A percentile compares a stretch with the other conserved stretches of the same genome.
Evolutionary conservation across 768 basidiomycete genomes (phyloP).

Genomic region (Albatrellus ellisii): DNA sequence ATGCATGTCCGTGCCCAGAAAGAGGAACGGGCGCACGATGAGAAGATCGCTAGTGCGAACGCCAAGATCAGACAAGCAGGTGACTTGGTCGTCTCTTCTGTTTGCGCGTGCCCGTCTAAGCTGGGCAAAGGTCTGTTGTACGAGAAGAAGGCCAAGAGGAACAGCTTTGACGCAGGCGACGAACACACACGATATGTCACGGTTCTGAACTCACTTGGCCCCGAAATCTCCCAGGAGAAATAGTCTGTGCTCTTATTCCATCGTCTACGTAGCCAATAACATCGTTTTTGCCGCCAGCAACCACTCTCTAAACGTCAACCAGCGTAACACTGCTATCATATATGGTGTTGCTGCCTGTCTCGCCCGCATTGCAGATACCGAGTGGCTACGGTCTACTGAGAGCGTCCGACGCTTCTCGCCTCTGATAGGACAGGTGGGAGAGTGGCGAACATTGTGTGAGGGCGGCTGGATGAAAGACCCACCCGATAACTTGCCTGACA

Average conservation of each 20-base stretch:
- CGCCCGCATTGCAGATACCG: slow-evolving; percentile 62
- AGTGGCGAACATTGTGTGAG: slow-evolving; percentile 66
- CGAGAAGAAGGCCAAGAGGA: slow-evolving; percentile 75
- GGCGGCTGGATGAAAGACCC: slow-evolving; percentile 50
- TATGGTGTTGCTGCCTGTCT: slow-evolving; percentile 52
- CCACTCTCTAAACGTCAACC: slow-evolving; percentile 48
- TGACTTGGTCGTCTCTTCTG: slow-evolving; percentile 13
- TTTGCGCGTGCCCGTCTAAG: background rate
- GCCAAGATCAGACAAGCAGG: slow-evolving; percentile 69
- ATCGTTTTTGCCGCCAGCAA: slow-evolving; percentile 31
- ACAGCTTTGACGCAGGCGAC: slow-evolving; percentile 47
- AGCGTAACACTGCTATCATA: slow-evolving; percentile 44
- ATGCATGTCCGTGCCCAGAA: slow-evolving; percentile 33
- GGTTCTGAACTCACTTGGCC: slow-evolving; percentile 55
- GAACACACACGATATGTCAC: slow-evolving; percentile 72
- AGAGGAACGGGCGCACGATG: slow-evolving; percentile 71
- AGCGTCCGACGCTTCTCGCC: slow-evolving; percentile 55
- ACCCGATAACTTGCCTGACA: slow-evolving; percentile 30
- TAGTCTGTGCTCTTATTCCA: slow-evolving; percentile 34
- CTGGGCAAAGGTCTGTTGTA: slow-evolving; percentile 44
- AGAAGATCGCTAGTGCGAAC: slow-evolving; percentile 51
- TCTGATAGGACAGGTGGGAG: slow-evolving; percentile 53
- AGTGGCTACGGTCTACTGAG: slow-evolving; percentile 66
- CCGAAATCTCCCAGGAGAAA: slow-evolving; percentile 72
- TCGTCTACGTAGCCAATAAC: background rate